Conservation (phyloP, 768 basidiomycete genomes). For the Neoboletus brunneissimus region DNA sequence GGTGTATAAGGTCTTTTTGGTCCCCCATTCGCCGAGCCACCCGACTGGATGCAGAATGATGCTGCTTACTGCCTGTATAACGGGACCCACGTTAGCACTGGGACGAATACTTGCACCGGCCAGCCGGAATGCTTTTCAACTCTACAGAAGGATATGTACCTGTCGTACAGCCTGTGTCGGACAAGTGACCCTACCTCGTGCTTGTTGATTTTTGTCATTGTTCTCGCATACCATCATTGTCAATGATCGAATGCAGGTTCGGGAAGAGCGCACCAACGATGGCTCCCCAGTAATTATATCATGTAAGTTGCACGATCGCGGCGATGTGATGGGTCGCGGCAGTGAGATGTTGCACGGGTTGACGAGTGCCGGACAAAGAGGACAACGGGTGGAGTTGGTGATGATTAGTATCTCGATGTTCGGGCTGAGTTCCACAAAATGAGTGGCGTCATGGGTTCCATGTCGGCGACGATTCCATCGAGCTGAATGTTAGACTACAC, state of each 20-base stretch:
- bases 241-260: neutral
- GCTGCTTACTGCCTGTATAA: neutral
- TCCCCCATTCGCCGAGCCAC: neutral
- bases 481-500: neutral
- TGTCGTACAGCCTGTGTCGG: neutral
- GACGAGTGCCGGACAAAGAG: neutral
- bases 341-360: neutral
- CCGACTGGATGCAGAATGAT: neutral
- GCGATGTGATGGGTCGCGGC: neutral
- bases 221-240: neutral
- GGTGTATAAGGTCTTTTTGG: neutral
- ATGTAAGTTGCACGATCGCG: neutral
- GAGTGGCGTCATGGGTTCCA: too few relatives aligned
- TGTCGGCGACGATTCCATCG: too few relatives aligned
- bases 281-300: neutral
- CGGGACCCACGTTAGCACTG: neutral
- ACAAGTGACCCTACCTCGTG: neutral
- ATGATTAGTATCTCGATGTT: too few relatives aligned
- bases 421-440: too few relatives aligned
- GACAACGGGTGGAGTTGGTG: too few relatives aligned
- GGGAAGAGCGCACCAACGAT: neutral
- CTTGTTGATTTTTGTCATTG: neutral
- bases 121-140: neutral
- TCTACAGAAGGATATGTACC: neutral
- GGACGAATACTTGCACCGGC: too few relatives aligned